Conservation (phyloP, 2,329 filamentous ascomycete species). For the Xylogone sp. region DNA sequence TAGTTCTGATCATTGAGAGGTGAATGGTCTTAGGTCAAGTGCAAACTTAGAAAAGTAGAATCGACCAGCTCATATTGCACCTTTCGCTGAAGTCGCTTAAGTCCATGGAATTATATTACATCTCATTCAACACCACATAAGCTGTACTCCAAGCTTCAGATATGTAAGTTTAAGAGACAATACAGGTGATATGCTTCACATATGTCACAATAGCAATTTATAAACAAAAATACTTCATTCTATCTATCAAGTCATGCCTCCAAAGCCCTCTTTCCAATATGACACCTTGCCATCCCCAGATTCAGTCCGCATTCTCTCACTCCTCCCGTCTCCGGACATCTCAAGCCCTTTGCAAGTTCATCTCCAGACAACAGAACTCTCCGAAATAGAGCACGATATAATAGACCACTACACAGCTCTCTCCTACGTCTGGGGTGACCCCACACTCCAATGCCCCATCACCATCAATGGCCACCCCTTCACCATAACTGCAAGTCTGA, state of each 20-base stretch:
- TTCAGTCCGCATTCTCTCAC: neutral
- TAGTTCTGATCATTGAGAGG: no score
- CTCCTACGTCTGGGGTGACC: slow-evolving; percentile 1
- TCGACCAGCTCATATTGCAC: no score
- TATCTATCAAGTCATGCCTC: neutral
- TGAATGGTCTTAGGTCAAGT: no score
- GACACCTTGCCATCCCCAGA: neutral
- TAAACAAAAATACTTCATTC: no score
- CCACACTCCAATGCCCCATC: neutral
- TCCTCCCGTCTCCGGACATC: neutral
- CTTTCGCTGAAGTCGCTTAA: no score
- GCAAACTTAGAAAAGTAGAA: no score
- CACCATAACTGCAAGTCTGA: neutral
- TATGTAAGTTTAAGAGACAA: no score
- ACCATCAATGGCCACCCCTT: neutral
- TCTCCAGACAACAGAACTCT: neutral
- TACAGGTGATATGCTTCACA: no score
- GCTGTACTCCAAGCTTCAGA: no score
- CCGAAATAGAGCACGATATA: slow-evolving; percentile 6
- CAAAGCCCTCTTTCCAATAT: neutral
- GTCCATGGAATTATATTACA: no score
- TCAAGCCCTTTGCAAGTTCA: neutral
- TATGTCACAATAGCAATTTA: no score
- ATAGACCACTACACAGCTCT: slow-evolving; percentile 10
- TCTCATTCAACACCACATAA: no score